A percentile compares a stretch with the other conserved stretches of the same genome.
Conservation (phyloP, 768 basidiomycete genomes). For the Hericium coralloides region DNA sequence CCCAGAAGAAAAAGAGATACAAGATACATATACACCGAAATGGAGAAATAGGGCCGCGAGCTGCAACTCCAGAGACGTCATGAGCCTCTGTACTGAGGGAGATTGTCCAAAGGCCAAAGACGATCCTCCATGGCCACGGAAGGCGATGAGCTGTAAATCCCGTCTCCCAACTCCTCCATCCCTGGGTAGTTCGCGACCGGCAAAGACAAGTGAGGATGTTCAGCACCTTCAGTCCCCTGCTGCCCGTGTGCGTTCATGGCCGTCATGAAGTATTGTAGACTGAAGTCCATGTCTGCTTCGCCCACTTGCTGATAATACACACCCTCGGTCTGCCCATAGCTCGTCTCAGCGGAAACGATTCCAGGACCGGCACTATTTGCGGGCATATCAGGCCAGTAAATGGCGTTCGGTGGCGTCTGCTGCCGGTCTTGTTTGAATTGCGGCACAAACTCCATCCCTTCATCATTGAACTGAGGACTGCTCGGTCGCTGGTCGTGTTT, state of each 20-base stretch:
- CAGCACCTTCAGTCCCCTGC: neutral
- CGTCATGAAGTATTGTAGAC: conserved; percentile 30
- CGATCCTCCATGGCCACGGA: neutral
- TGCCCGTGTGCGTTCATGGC: conserved; percentile 1
- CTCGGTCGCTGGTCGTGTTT: conserved; percentile 23
- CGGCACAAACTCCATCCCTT: conserved; percentile 12
- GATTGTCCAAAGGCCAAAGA: neutral
- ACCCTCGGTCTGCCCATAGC: neutral
- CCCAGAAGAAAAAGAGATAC: too few relatives aligned
- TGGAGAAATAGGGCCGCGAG: too few relatives aligned
- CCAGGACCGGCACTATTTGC: conserved; percentile 6
- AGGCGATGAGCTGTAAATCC: too few relatives aligned
- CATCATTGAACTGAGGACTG: conserved; percentile 10
- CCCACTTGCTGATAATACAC: conserved; percentile 13
- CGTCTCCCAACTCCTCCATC: too few relatives aligned
- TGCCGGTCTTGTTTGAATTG: conserved; percentile 18
- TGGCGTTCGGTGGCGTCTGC: conserved; percentile 23
- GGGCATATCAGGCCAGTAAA: conserved; percentile 37
- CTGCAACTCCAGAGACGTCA: neutral
- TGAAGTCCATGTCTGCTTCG: conserved; percentile 39
- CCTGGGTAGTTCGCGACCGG: too few relatives aligned
- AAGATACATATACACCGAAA: too few relatives aligned
- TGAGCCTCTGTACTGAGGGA: neutral
- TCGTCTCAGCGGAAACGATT: neutral
- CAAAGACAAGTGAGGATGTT: neutral